Conservation (phyloP, 331 rosid species). For the Stylosanthes scabra region DNA sequence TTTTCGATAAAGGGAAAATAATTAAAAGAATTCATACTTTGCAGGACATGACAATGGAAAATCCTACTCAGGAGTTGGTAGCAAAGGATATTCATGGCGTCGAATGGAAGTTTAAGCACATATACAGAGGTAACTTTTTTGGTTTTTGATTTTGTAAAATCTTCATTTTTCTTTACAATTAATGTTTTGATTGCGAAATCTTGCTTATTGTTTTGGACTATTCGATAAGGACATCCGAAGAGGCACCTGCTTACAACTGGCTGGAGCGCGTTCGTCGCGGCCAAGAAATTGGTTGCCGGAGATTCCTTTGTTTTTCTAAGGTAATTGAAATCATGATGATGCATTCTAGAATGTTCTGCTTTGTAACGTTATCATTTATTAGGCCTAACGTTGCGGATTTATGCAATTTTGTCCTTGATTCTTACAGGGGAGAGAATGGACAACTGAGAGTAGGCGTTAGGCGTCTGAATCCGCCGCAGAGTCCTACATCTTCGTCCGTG, state of each 20-base stretch:
- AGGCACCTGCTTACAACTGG: conserved; percentile 97
- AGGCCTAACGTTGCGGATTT: background rate
- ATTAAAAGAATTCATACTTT: background rate
- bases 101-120: conserved; percentile 94
- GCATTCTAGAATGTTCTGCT: no score
- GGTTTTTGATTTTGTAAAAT: background rate
- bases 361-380: no score
- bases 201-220: conserved; percentile 19
- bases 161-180: background rate
- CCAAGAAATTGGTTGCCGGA: conserved; percentile 86
- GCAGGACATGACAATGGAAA: conserved; percentile 83
- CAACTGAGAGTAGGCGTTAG: conserved; percentile 87
- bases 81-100: conserved; percentile 93
- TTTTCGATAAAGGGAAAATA: background rate
- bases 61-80: conserved; percentile 84
- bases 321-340: conserved; percentile 35
- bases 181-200: background rate
- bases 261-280: conserved; percentile 95
- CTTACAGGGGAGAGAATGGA: conserved; percentile 69
- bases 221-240: conserved; percentile 80
- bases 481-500: conserved; percentile 82
- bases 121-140: conserved; percentile 73
- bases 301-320: conserved; percentile 89
- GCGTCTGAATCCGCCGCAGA: conserved; percentile 71
- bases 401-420: conserved; percentile 8